These are phyloP conservation scores for Paxillus ammoniavirescens DNA, from an alignment of 768 basidiomycete species.

Conservation along the genomic window DNA sequence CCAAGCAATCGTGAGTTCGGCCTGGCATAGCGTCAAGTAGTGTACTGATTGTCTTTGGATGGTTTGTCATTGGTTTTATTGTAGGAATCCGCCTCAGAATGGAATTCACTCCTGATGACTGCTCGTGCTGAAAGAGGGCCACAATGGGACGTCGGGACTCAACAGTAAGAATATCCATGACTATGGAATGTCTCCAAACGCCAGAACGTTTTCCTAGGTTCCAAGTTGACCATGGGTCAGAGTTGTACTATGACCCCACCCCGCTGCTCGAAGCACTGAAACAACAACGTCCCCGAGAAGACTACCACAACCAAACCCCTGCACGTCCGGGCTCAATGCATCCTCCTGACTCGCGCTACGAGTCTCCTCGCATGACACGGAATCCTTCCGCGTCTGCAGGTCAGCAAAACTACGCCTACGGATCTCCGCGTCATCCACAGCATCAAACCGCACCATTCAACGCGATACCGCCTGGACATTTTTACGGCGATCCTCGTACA, in stretches of 20 bases:
- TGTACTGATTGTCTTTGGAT: constrained; percentile 1
- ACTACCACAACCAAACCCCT: constrained; percentile 21
- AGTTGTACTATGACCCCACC: constrained; percentile 72
- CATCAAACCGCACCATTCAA: constrained; percentile 27
- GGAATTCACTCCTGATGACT: constrained; percentile 78
- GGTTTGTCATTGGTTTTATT: not conserved
- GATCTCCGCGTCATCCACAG: constrained; percentile 32
- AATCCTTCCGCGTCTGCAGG: constrained; percentile 28
- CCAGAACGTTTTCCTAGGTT: constrained; percentile 45
- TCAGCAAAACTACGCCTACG: constrained; percentile 29
- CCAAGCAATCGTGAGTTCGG: constrained; percentile 60
- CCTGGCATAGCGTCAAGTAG: not conserved
- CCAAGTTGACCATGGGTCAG: constrained; percentile 69
- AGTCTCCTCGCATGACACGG: constrained; percentile 32
- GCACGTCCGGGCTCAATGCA: constrained; percentile 29
- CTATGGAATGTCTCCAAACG: not conserved
- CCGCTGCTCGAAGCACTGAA: constrained; percentile 54
- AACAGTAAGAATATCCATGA: constrained; percentile 55
- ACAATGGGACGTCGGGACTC: constrained; percentile 86
- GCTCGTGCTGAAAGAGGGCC: constrained; percentile 82
- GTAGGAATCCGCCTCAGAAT: constrained; percentile 77
- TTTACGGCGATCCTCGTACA: constrained; percentile 35
- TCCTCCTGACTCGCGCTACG: constrained; percentile 33
- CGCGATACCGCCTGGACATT: constrained; percentile 39
- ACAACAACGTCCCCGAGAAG: constrained; percentile 30